phyloP scores from a whole-genome alignment of 805 yeast genomes.

The Brettanomyces anomalus region DNA sequence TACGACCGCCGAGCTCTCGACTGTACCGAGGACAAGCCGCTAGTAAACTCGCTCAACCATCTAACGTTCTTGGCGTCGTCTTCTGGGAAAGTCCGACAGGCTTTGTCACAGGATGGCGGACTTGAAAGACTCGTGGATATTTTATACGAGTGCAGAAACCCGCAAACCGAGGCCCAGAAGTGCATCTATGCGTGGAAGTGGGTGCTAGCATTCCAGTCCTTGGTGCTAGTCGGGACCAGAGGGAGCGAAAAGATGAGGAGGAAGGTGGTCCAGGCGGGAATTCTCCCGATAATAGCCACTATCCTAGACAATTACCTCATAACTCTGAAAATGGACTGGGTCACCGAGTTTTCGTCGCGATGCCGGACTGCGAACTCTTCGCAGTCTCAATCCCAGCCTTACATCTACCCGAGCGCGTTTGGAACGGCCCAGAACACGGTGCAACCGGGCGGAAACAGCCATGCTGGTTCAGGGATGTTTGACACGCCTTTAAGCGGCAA shows the following conservation, averaged over 20 bases:
- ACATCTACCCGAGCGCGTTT: no score
- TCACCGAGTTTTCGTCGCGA: background rate
- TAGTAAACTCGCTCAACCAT: constrained; percentile 86
- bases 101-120: constrained; percentile 85
- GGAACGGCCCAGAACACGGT: no score
- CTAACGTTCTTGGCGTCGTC: constrained; percentile 80
- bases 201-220: constrained; percentile 90
- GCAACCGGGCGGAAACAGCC: background rate
- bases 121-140: constrained; percentile 80
- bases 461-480: background rate
- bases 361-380: background rate
- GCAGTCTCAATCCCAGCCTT: no score
- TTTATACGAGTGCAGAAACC: constrained; percentile 63
- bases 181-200: constrained; percentile 87
- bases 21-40: constrained; percentile 79
- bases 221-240: constrained; percentile 84
- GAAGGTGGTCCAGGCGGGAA: constrained; percentile 85
- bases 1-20: constrained; percentile 92
- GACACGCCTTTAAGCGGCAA: background rate
- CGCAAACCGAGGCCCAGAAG: constrained; percentile 27
- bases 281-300: constrained; percentile 84
- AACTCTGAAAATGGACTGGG: constrained; percentile 6
- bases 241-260: constrained; percentile 83
- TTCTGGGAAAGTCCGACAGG: constrained; percentile 83
- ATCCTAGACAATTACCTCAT: constrained; percentile 76